Conservation (phyloP, 139 green algal species). For the Eudorina sp. region DNA sequence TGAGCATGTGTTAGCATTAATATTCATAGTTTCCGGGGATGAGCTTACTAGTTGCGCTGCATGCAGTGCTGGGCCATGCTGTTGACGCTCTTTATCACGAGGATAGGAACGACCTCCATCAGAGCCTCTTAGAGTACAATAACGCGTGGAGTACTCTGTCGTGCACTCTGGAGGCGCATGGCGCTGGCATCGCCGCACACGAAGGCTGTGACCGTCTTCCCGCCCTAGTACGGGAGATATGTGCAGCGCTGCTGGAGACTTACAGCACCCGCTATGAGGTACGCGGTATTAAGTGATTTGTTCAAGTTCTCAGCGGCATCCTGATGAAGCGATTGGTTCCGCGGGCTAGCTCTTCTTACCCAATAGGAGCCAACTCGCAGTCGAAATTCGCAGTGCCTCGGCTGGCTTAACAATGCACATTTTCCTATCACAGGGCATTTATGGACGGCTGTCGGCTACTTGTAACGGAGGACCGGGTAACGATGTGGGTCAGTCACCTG, state of each 20-base stretch:
- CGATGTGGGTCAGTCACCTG: slow-evolving; percentile 23
- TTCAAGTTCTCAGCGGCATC: no score
- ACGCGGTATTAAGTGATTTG: no score
- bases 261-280: slow-evolving; percentile 31
- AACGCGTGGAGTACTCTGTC: slow-evolving; percentile 3
- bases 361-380: no score
- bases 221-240: slow-evolving; percentile 4
- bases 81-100: slow-evolving; percentile 44
- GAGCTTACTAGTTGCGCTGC: no score
- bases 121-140: not conserved
- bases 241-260: slow-evolving; percentile 11
- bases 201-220: not conserved
- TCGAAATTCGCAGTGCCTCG: no score
- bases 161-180: slow-evolving; percentile 43
- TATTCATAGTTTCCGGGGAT: no score
- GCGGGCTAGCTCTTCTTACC: no score
- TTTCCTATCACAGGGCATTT: no score
- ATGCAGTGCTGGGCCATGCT: slow-evolving; percentile 30
- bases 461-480: not conserved
- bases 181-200: not conserved
- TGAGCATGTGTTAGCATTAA: no score
- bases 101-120: not conserved
- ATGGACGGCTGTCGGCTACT: no score
- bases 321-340: no score
- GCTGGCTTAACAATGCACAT: no score